Evolutionary conservation across 768 basidiomycete genomes (phyloP).

Genomic region (Phylloporus rhodoxanthus): DNA sequence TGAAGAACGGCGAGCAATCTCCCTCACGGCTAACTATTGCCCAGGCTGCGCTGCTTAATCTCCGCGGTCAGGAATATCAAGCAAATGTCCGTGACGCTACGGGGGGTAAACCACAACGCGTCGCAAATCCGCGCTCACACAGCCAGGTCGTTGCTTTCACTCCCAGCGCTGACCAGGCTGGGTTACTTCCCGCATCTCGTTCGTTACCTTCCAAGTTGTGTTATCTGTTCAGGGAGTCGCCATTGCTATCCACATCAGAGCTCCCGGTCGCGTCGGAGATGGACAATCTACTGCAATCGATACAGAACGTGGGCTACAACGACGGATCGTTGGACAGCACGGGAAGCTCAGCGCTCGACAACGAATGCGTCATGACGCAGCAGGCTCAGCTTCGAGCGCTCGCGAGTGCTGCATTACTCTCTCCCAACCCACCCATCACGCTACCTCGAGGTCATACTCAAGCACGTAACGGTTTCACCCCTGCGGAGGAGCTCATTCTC

Average conservation of each 20-base stretch:
- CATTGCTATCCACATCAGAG: conserved; percentile 11
- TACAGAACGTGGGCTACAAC: conserved; percentile 22
- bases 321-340: conserved; percentile 9
- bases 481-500: conserved; percentile 64
- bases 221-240: conserved; percentile 14
- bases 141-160: conserved; percentile 1
- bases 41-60: conserved; percentile 69
- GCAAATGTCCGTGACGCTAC: conserved; percentile 2
- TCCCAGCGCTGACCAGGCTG: background rate
- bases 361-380: conserved; percentile 14
- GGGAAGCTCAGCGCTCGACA: background rate
- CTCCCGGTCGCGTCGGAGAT: conserved; percentile 34
- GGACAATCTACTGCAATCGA: conserved; percentile 34
- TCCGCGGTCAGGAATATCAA: conserved; percentile 58
- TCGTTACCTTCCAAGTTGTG: conserved; percentile 21
- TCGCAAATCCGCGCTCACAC: conserved; percentile 2
- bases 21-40: conserved; percentile 69
- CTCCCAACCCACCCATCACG: conserved; percentile 6
- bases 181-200: conserved; percentile 11
- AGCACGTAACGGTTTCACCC: conserved; percentile 54
- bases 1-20: conserved; percentile 57
- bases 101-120: conserved; percentile 9
- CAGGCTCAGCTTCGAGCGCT: conserved; percentile 22
- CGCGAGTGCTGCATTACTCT: conserved; percentile 13
- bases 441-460: conserved; percentile 28